phyloP scores from a whole-genome alignment of 805 yeast genomes.

The Suhomyces sp. region DNA sequence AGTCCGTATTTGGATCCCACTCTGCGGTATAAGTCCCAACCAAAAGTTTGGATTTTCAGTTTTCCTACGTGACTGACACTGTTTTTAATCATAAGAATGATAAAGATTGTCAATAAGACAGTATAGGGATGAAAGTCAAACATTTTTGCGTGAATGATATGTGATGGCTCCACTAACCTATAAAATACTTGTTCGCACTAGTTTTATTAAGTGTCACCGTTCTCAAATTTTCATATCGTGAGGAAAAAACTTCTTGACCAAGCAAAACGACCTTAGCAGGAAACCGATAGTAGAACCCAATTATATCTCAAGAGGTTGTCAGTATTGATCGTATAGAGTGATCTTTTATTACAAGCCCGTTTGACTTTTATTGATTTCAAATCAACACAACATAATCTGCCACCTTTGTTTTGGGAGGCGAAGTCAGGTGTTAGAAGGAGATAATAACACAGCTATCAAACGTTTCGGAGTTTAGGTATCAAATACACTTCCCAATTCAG shows the following conservation, averaged over 20 bases:
- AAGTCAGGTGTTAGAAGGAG: background rate
- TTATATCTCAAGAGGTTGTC: background rate
- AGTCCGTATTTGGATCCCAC: constrained; percentile 35
- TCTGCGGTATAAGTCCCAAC: constrained; percentile 39
- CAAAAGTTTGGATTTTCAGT: constrained; percentile 25
- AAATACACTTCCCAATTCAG: background rate
- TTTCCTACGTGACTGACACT: constrained; percentile 36
- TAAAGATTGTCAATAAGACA: constrained; percentile 29
- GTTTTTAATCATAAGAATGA: constrained; percentile 37
- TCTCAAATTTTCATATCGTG: constrained; percentile 1
- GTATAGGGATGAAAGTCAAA: constrained; percentile 35
- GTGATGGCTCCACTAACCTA: background rate
- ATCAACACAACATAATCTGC: background rate
- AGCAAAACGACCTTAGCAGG: background rate
- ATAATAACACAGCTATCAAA: background rate
- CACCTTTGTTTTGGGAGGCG: background rate
- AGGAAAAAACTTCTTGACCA: constrained; percentile 3
- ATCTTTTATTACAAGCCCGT: background rate
- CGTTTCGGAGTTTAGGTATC: background rate
- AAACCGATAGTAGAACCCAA: background rate
- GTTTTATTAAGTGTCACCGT: background rate
- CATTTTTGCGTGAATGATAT: constrained; percentile 7
- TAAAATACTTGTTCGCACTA: background rate
- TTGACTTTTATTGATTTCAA: background rate
- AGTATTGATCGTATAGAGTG: background rate